These are phyloP conservation scores for Cnidoscolus chayamansa DNA, from an alignment of 441 rosid species.

Conservation along the genomic window DNA sequence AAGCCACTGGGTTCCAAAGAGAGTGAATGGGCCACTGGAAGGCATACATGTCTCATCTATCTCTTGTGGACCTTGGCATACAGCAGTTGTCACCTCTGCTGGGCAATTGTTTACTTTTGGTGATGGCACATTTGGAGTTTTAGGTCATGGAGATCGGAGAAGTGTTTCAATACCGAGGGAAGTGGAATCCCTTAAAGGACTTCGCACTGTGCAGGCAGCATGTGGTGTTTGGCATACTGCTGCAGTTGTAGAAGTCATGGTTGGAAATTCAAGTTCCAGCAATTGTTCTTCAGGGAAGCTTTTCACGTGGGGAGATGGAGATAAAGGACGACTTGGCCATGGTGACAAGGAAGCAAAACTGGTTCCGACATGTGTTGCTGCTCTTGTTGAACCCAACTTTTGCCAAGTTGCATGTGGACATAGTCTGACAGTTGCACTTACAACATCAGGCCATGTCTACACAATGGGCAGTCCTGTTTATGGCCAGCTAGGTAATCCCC, in stretches of 20 bases:
- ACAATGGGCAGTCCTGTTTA: constrained; percentile 93
- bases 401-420: constrained; percentile 94
- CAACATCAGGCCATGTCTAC: constrained; percentile 83
- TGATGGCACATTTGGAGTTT: constrained; percentile 95
- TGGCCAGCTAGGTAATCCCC: constrained; percentile 93
- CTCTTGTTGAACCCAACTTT: constrained; percentile 91
- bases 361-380: constrained; percentile 94
- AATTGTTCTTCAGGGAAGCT: constrained; percentile 90
- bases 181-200: constrained; percentile 92
- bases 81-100: constrained; percentile 87
- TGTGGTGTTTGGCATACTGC: constrained; percentile 99
- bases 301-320: constrained; percentile 98
- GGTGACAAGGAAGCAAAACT: constrained; percentile 89
- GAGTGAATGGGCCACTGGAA: constrained; percentile 85
- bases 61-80: constrained; percentile 98
- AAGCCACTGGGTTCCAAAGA: constrained; percentile 74
- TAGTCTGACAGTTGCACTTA: constrained; percentile 82
- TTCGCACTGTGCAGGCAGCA: constrained; percentile 85
- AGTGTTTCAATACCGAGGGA: constrained; percentile 81
- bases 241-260: constrained; percentile 96
- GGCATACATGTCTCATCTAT: constrained; percentile 88
- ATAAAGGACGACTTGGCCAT: constrained; percentile 91
- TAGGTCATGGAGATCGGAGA: constrained; percentile 85
- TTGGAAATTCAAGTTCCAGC: constrained; percentile 82
- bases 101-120: constrained; percentile 96